Evolutionary conservation across 208 protist species (phyloP), one percentile per base, ranked within the genome.

Genomic region (Leishmania martiniquensis): DNA sequence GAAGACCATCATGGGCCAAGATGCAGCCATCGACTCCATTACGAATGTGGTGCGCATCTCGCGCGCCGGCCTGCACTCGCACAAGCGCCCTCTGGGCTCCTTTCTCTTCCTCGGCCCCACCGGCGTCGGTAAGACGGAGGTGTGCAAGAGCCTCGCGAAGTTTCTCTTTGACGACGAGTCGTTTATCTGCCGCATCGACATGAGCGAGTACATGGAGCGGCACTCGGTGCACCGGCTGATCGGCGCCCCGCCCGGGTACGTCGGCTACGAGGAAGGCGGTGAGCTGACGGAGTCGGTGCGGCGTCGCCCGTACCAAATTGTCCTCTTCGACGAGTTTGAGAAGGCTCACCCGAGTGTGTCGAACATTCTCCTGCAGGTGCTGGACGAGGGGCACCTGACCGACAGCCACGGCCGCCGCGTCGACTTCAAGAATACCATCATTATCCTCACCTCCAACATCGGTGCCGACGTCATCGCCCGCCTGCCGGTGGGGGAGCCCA

Each of bases 281-380:
- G 92, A 99, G 85, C 91, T 99, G 57, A 99, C 99, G 3, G 99
- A 99, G 85, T 93, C 98, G n/a, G 97, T 99, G 20, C 92, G 98
- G 29, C 93, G 98, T 10, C 93, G 98, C n/a, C 98, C 98, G 1
- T 99, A 99, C 84, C 88, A 91, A 72, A 98, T 99, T 32, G 92
- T 99, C 6, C 89, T 99, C 9, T 99, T 99, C 73, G 99, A 99
- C 82, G 99, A 99, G 86, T 91, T 99, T 54, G 99, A 99, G 89
- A 99, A 99, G 93, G 98, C 99, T 5, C 99, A 99, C 85, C 92
- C 86, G 66, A 89, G 89, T 72, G 94, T 99, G 22, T 94, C 93
- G 66, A 99, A 99, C 82, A 90, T 99, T 44, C 89, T 99, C 0
- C 87, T 99, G 15, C 99, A 99, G 85, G 91, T 99, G 20, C 89